Conservation (phyloP, 2,329 filamentous ascomycete genomes). For the Trichophaea hybrida region DNA sequence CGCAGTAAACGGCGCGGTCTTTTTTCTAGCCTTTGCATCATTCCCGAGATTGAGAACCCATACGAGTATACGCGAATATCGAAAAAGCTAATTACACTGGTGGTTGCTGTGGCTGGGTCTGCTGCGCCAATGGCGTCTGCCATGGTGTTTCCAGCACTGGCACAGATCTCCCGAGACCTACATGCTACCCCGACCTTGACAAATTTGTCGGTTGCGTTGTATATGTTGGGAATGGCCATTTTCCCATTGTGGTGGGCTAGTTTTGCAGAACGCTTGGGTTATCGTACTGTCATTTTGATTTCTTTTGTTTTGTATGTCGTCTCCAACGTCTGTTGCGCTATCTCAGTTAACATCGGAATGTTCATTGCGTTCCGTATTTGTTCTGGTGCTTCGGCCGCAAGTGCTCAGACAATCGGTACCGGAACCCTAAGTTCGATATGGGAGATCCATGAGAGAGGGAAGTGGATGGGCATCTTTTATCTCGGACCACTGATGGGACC, state of each 20-base stretch:
- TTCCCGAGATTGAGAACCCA: constrained; percentile 67
- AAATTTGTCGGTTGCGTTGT: constrained; percentile 63
- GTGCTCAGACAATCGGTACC: constrained; percentile 68
- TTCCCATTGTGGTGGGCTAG: constrained; percentile 80
- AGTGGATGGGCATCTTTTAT: constrained; percentile 74
- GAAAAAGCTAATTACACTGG: constrained; percentile 54
- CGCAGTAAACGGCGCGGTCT: constrained; percentile 51
- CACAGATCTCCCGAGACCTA: constrained; percentile 48
- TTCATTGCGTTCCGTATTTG: constrained; percentile 62
- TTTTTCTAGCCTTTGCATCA: constrained; percentile 52
- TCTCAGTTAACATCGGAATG: constrained; percentile 47
- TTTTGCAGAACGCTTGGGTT: constrained; percentile 57
- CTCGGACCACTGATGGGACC: constrained; percentile 64
- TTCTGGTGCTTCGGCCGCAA: constrained; percentile 61
- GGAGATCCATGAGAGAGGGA: constrained; percentile 56
- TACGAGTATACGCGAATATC: constrained; percentile 55
- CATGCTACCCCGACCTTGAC: constrained; percentile 49
- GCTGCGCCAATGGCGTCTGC: constrained; percentile 71
- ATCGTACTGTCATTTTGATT: constrained; percentile 62
- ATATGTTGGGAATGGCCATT: constrained; percentile 71
- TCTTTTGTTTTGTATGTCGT: constrained; percentile 60
- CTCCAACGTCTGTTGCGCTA: constrained; percentile 54
- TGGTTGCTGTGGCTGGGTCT: constrained; percentile 62
- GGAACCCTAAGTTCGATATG: constrained; percentile 74
- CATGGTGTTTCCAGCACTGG: constrained; percentile 64